Conservation (phyloP, 192 early-diverging fungal genomes). For the Jimgerdemannia lactiflua region DNA sequence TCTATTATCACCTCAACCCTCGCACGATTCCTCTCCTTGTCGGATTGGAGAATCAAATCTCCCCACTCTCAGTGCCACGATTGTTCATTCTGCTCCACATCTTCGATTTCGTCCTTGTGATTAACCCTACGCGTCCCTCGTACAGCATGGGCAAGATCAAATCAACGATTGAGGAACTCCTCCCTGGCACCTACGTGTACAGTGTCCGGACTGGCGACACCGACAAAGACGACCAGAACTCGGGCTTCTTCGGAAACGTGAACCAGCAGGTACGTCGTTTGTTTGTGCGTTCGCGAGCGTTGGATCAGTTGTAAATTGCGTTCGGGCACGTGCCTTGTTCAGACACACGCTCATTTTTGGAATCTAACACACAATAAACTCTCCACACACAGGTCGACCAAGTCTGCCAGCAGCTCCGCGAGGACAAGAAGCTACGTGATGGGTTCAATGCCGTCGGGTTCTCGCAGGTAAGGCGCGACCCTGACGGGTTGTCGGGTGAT, state of each 20-base stretch:
- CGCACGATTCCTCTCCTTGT: neutral
- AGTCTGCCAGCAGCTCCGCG: slow-evolving; percentile 70
- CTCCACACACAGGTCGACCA: slow-evolving; percentile 48
- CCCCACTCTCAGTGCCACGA: too few relatives aligned
- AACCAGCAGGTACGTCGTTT: slow-evolving; percentile 57
- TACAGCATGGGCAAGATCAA: slow-evolving; percentile 51
- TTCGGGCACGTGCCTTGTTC: neutral
- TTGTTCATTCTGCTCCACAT: too few relatives aligned
- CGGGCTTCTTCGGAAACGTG: slow-evolving; percentile 87
- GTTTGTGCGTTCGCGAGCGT: too few relatives aligned
- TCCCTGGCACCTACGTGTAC: slow-evolving; percentile 73
- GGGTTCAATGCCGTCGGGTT: slow-evolving; percentile 94
- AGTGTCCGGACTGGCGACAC: slow-evolving; percentile 68
- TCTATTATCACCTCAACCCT: slow-evolving; percentile 19
- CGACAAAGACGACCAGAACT: slow-evolving; percentile 70
- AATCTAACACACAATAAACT: neutral
- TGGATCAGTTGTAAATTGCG: neutral
- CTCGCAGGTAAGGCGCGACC: slow-evolving; percentile 57
- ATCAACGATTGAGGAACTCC: slow-evolving; percentile 31
- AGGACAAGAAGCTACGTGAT: slow-evolving; percentile 53
- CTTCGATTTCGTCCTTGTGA: neutral
- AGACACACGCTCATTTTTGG: neutral
- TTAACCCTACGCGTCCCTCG: slow-evolving; percentile 4
- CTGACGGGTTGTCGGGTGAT: too few relatives aligned
- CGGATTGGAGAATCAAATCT: too few relatives aligned